Evolutionary conservation across 2,329 filamentous ascomycete genomes (phyloP).

Genomic region (Colletotrichum sidae): DNA sequence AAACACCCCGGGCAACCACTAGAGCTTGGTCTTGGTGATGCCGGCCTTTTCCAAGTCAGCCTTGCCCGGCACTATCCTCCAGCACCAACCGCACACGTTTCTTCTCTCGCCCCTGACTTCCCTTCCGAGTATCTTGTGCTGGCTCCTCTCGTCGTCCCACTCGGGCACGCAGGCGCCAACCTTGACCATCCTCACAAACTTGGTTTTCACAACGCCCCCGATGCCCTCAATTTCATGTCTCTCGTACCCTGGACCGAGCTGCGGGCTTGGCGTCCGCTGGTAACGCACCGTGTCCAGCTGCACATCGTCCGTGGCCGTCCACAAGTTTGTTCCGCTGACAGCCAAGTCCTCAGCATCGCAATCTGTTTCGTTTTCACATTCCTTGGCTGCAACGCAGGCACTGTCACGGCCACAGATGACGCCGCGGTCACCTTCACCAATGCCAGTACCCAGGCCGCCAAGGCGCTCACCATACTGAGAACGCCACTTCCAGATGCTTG

Average conservation of each 20-base stretch:
- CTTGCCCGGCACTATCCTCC: conserved; percentile 74
- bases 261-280: conserved; percentile 57
- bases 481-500: conserved; percentile 88
- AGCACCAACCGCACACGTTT: conserved; percentile 95
- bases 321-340: conserved; percentile 46
- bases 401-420: conserved; percentile 86
- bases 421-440: conserved; percentile 88
- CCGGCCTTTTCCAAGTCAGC: conserved; percentile 37
- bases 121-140: conserved; percentile 73
- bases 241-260: conserved; percentile 78
- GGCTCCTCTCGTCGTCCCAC: conserved; percentile 80
- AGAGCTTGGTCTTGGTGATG: conserved; percentile 14
- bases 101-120: conserved; percentile 77
- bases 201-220: conserved; percentile 88
- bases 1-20: not conserved
- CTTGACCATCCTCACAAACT: conserved; percentile 83
- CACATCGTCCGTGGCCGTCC: conserved; percentile 43
- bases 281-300: conserved; percentile 41
- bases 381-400: conserved; percentile 80
- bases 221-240: conserved; percentile 93
- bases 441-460: conserved; percentile 84
- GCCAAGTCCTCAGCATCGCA: conserved; percentile 83
- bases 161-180: conserved; percentile 89
- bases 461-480: conserved; percentile 85
- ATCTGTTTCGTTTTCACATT: conserved; percentile 86